Evolutionary conservation across 2,329 filamentous ascomycete genomes (phyloP), one percentile per base, ranked within the genome.

Genomic region (Metarhizium brunneum): DNA sequence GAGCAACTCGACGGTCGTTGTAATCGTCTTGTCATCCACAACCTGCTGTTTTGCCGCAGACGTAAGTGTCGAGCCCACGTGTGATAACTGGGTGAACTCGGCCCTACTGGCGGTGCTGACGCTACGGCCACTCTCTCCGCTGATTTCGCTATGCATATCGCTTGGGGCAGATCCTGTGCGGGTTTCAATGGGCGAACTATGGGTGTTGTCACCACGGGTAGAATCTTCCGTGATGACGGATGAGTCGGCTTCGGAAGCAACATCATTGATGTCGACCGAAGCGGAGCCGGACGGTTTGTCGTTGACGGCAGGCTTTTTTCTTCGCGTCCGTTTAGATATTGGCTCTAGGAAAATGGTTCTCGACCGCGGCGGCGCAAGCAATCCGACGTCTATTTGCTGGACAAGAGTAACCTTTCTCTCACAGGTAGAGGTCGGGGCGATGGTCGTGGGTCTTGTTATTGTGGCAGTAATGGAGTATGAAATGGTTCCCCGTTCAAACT

Each of bases 401-500:
- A 89, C 75, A 7, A 96, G 76, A 57, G 85, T 84, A 25, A 99
- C 79, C 65, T 91, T 92, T 58, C 85, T 82, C 62, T 95, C 90
- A 71, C 88, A 94, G 40, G 83, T 87, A 10, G 86, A 80, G 2
- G 86, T 91, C 2, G 92, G 86, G 14, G 86, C 81, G 59, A 96
- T 95, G 6, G 91, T 85, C 0, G 88, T 94, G 20, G 94, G 92
- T 56, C 91, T 84, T 20, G 92, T 97, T 56, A 97, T 71, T 8
- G 91, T 96, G 36, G 92, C 87, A 6, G 90, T 92, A 63, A 97
- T 82, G 74, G 92, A 84, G 72, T 97, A 99, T 20, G 88, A 87
- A 64, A 99, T 90, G 2, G 90, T 92, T 40, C 94, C 94, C 66
- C 92, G 85, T 72, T 97, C 94, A 70, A 99, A 99, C 91, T 97